Conservation (phyloP, 2,329 filamentous ascomycete species). For the Hawksworthiomyces lignivorus region DNA sequence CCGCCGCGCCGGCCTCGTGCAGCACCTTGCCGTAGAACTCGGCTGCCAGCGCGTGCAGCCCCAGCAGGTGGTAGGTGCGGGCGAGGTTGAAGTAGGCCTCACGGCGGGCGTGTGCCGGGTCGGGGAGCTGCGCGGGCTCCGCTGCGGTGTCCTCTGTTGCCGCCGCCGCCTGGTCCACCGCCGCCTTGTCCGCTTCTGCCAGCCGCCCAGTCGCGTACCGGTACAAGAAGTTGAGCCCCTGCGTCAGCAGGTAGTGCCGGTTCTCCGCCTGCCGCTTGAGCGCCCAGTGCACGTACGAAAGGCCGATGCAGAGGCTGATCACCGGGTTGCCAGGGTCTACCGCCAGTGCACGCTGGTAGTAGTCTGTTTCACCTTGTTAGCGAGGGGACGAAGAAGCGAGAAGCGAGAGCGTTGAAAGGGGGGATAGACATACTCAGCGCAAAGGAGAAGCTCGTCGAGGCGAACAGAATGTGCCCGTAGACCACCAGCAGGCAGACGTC, state of each 20-base stretch:
- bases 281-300: slow-evolving; percentile 81
- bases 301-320: slow-evolving; percentile 72
- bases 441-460: slow-evolving; percentile 73
- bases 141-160: too few species aligned
- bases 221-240: slow-evolving; percentile 75
- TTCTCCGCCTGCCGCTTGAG: slow-evolving; percentile 88
- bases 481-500: slow-evolving; percentile 79
- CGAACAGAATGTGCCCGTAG: slow-evolving; percentile 84
- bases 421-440: slow-evolving; percentile 55
- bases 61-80: slow-evolving; percentile 67
- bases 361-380: slow-evolving; percentile 44
- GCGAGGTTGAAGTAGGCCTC: slow-evolving; percentile 80
- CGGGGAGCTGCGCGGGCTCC: slow-evolving; percentile 27
- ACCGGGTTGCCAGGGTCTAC: slow-evolving; percentile 70
- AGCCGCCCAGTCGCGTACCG: slow-evolving; percentile 60
- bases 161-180: too few species aligned
- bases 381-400: neutral
- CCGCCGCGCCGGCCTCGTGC: slow-evolving; percentile 26
- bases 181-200: slow-evolving; percentile 16
- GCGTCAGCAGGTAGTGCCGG: slow-evolving; percentile 76
- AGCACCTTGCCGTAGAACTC: slow-evolving; percentile 55
- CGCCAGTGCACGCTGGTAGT: slow-evolving; percentile 72
- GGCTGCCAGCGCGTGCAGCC: slow-evolving; percentile 63
- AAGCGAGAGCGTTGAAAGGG: neutral
- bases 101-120: slow-evolving; percentile 34